A percentile compares a stretch with the other conserved stretches of the same genome.
Conservation (phyloP, 805 yeast species). For the Lachancea fermentati region DNA sequence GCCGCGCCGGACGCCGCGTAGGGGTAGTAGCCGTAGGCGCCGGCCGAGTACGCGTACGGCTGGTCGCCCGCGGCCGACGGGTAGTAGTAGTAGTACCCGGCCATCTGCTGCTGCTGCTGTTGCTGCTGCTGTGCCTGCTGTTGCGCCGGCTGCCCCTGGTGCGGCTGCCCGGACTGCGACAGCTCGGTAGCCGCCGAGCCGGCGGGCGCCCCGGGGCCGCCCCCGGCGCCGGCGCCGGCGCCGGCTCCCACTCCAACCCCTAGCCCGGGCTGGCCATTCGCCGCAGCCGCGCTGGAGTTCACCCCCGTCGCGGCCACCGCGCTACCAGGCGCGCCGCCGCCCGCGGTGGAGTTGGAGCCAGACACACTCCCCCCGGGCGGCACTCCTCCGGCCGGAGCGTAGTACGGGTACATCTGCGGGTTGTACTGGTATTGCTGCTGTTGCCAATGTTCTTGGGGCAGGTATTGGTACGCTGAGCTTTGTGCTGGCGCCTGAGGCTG, state of each 20-base stretch:
- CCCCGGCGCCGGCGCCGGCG: constrained; percentile 4
- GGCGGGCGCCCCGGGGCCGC: constrained; percentile 3
- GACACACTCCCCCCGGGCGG: not conserved
- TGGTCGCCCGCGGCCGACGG: constrained; percentile 6
- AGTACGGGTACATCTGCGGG: constrained; percentile 6
- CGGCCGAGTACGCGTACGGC: constrained; percentile 6
- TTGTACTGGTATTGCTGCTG: constrained; percentile 6
- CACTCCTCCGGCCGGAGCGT: constrained; percentile 1
- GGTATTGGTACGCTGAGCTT: constrained; percentile 1
- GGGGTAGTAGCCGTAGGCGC: constrained; percentile 3
- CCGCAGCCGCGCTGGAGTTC: not conserved
- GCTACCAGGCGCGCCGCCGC: not conserved
- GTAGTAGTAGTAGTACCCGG: constrained; percentile 9
- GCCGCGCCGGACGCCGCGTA: constrained; percentile 5
- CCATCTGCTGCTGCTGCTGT: constrained; percentile 1
- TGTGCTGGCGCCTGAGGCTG: not conserved
- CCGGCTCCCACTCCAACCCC: constrained; percentile 5
- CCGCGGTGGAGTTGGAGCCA: not conserved
- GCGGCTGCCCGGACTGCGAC: not conserved
- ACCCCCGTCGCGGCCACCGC: too few species aligned
- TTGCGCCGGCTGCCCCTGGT: constrained; percentile 2
- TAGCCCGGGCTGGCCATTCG: not conserved
- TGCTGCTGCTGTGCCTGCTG: constrained; percentile 3
- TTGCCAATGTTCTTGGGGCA: constrained; percentile 1
- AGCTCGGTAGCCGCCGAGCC: not conserved